These are phyloP conservation scores for Panus rudis DNA, from an alignment of 768 basidiomycete genomes.

Conservation along the genomic window DNA sequence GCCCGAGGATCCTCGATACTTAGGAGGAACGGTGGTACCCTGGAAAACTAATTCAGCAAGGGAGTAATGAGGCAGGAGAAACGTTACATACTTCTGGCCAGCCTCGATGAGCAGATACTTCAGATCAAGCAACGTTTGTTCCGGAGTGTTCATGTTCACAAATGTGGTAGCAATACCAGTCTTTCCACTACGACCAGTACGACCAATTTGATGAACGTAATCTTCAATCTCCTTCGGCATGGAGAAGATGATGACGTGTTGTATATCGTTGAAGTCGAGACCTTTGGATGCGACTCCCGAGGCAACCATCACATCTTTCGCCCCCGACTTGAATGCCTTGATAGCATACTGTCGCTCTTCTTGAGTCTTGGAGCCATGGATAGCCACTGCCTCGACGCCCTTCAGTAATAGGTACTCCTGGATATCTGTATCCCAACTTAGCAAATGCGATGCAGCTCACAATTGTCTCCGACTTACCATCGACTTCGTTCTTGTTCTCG, in stretches of 20 bases:
- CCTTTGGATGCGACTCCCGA: constrained; percentile 98
- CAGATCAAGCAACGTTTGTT: constrained; percentile 93
- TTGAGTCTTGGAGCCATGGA: constrained; percentile 96
- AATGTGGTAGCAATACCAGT: constrained; percentile 99
- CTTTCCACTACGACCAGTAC: constrained; percentile 95
- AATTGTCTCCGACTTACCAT: constrained; percentile 50
- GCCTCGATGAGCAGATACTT: constrained; percentile 97
- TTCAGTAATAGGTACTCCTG: constrained; percentile 96
- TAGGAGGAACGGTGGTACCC: constrained; percentile 88
- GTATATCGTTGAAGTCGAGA: constrained; percentile 97
- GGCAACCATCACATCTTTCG: constrained; percentile 99
- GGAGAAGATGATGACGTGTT: constrained; percentile 97
- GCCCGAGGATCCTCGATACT: constrained; percentile 89
- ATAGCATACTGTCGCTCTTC: constrained; percentile 99
- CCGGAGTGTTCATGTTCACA: constrained; percentile 95
- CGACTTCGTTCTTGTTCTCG: constrained; percentile 99
- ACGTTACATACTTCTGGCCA: constrained; percentile 77
- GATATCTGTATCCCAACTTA: constrained; percentile 65
- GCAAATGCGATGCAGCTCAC: background rate
- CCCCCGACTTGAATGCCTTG: constrained; percentile 94
- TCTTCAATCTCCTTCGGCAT: constrained; percentile 99
- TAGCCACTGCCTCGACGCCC: constrained; percentile 97
- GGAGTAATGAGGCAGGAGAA: background rate
- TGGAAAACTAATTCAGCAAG: constrained; percentile 26
- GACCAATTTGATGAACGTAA: constrained; percentile 98